These are phyloP conservation scores for Paspalum notatum DNA, from an alignment of 176 grass and related monocot genomes.

Conservation along the genomic window DNA sequence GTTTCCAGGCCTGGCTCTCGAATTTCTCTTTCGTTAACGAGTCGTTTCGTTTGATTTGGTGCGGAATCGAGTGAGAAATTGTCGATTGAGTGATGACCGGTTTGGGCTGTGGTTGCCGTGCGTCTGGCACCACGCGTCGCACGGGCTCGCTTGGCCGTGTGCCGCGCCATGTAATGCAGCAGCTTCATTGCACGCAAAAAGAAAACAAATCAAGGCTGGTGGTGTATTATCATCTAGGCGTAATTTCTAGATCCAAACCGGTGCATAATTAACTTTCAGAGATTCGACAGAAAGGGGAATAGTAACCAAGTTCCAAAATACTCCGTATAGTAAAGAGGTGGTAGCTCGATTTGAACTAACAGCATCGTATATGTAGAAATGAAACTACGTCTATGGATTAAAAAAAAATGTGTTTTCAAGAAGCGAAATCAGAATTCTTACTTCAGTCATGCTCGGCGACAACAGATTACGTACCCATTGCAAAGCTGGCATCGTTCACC, in stretches of 20 bases:
- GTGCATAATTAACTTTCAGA: background rate
- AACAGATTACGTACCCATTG: too few species aligned
- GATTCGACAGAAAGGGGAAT: background rate
- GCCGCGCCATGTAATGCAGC: background rate
- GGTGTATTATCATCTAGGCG: background rate
- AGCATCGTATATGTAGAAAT: background rate
- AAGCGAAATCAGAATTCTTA: background rate
- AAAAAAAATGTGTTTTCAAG: background rate
- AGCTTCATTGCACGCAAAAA: too few species aligned
- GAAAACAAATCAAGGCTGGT: background rate
- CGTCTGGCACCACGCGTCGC: conserved; percentile 18
- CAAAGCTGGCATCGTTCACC: background rate
- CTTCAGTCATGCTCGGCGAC: background rate
- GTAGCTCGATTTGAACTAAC: background rate
- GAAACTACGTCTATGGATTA: too few species aligned
- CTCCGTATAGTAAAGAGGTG: too few species aligned
- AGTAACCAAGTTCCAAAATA: background rate
- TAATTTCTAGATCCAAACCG: too few species aligned
- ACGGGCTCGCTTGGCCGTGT: background rate
- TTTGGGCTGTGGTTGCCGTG: conserved; percentile 37
- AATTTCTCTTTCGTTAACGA: conserved; percentile 40
- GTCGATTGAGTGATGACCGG: background rate
- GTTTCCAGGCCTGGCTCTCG: fast-evolving
- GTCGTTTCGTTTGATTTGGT: conserved; percentile 28
- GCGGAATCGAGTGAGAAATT: background rate